Base-by-base conservation (phyloP, 441 rosid species). In the Geranium incanum region DNA sequence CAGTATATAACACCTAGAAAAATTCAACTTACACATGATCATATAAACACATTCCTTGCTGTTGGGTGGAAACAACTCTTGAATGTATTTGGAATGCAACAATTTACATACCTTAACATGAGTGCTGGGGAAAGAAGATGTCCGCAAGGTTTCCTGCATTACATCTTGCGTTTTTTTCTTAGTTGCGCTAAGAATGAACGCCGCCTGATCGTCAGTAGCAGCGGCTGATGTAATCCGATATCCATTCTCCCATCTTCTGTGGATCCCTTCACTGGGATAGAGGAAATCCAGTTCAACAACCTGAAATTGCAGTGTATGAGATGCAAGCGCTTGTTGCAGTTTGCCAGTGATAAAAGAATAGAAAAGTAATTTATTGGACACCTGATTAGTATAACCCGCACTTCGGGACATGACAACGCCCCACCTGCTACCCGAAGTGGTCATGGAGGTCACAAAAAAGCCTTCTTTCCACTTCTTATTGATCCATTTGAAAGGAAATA, bases 381-480 rank as follows among this genome's bases (percentile, higher is more conserved):
- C 88, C 87, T 86, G 88, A 63, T 66, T 78, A 68, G 81, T 68
- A 77, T 66, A 86, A 70, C 86, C 88, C 8, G 90, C 84, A 71
- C 79, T 81, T 59, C 86, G 73, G 45, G 88, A 86, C 86, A 86
- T 81, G 13, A 86, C 84, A 63, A 84, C 74, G 8, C 84, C 85
- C 88, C 88, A 86, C 71, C 82, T 78, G 72, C 79, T 86, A 68
- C 85, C 86, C 2, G 88, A 79, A 6, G 88, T 84, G 12, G 86
- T 78, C 88, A 86, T 84, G 67, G 90, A 74, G 33, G 90, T 84
- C 55, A 86, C 90, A 11, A 78, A 80, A 70, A 86, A 86, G 68
- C 88, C 88, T 72, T 86, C 88, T 75, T 81, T 84, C 88, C 87
- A 83, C 74, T 86, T 86, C 71, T 84, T 86, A 73, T 82, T 86